These are phyloP conservation scores for Xylaria intraflava DNA, from an alignment of 495 filamentous ascomycete genomes.

Conservation along the genomic window DNA sequence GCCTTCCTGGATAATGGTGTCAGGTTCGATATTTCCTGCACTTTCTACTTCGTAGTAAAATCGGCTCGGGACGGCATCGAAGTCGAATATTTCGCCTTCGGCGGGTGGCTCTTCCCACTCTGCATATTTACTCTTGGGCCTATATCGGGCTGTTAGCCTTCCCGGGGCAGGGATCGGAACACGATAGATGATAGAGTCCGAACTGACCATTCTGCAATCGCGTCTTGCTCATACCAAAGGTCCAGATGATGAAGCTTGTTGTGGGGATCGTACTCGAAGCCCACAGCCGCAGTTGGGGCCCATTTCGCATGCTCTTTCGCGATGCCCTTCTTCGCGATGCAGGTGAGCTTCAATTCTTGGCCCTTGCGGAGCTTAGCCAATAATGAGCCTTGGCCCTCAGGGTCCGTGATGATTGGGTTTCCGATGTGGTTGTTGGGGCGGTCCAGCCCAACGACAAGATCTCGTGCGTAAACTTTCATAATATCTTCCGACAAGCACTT, in stretches of 20 bases:
- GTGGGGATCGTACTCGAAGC: constrained; percentile 96
- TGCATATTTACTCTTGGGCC: constrained; percentile 81
- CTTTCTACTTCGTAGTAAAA: constrained; percentile 95
- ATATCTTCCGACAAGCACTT: constrained; percentile 73
- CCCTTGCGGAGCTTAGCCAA: constrained; percentile 83
- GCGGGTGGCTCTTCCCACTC: constrained; percentile 76
- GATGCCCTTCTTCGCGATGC: constrained; percentile 95
- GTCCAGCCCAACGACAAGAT: constrained; percentile 67
- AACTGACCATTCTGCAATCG: constrained; percentile 81
- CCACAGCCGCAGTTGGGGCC: constrained; percentile 84
- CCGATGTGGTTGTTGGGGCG: constrained; percentile 56
- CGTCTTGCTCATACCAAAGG: constrained; percentile 88
- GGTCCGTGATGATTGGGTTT: constrained; percentile 79
- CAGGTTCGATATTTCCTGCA: constrained; percentile 78
- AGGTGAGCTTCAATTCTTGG: constrained; percentile 82
- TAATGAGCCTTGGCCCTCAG: constrained; percentile 68
- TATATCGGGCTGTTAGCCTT: constrained; percentile 29
- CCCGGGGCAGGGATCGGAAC: background rate
- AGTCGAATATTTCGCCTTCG: constrained; percentile 82
- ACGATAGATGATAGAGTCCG: background rate
- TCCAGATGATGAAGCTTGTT: constrained; percentile 87
- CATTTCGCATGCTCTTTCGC: constrained; percentile 99
- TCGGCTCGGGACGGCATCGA: constrained; percentile 70
- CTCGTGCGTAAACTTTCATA: constrained; percentile 85
- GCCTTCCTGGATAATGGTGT: constrained; percentile 78